Evolutionary conservation across 2,329 filamentous ascomycete genomes (phyloP).

Genomic region (Davidsoniella virescens): DNA sequence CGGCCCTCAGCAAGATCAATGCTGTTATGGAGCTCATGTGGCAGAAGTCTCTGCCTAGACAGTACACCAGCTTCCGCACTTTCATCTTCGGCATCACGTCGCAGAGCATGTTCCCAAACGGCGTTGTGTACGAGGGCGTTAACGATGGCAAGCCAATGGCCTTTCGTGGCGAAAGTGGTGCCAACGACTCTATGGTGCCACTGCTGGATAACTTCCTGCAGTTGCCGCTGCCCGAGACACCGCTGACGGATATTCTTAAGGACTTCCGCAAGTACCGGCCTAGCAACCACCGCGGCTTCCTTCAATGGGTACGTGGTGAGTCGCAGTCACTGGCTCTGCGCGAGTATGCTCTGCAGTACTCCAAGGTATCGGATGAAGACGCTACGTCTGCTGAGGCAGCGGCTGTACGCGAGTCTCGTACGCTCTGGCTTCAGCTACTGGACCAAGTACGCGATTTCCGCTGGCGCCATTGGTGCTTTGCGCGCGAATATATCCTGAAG

Average conservation of each 20-base stretch:
- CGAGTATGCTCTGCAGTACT: conserved; percentile 35
- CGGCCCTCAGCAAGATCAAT: conserved; percentile 36
- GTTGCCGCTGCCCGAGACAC: conserved; percentile 75
- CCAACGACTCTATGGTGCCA: conserved; percentile 89
- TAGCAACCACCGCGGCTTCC: conserved; percentile 73
- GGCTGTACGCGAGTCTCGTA: conserved; percentile 35
- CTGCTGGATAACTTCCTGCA: conserved; percentile 77
- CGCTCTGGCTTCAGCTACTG: conserved; percentile 47
- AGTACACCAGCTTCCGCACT: conserved; percentile 82
- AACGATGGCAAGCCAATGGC: conserved; percentile 52
- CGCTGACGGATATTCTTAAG: conserved; percentile 69
- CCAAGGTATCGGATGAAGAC: conserved; percentile 16
- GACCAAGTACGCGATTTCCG: conserved; percentile 68
- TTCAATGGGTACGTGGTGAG: conserved; percentile 48
- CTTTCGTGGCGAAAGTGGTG: conserved; percentile 84
- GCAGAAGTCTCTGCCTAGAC: conserved; percentile 65
- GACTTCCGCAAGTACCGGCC: conserved; percentile 86
- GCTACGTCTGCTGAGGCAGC: conserved; percentile 15
- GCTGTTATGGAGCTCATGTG: conserved; percentile 89
- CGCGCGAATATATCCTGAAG: conserved; percentile 70
- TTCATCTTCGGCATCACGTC: conserved; percentile 95
- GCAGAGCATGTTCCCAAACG: conserved; percentile 86
- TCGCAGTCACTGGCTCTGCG: conserved; percentile 36
- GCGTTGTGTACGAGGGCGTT: conserved; percentile 77
- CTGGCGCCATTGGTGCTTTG: conserved; percentile 77